Evolutionary conservation across 495 filamentous ascomycete species (phyloP), one percentile per base, ranked within the genome.

Genomic region (Hamigera avellanea): DNA sequence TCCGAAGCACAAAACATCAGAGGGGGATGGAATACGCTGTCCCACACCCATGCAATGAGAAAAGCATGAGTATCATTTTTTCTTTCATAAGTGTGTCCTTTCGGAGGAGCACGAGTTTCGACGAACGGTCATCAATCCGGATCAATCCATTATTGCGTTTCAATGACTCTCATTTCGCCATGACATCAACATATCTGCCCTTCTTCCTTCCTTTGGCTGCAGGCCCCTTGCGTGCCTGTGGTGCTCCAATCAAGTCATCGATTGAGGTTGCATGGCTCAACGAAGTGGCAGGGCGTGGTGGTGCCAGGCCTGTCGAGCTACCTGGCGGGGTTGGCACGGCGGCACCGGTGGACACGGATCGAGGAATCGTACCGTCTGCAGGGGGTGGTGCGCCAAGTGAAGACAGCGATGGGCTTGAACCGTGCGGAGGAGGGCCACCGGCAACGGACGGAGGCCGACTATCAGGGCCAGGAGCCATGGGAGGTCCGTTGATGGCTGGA

Each of bases 181-280:
- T 94, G 40, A 94, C 84, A 70, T 95, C 87, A 15, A 95, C 73
- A 70, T 95, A 95, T 29, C 83, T 76, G 2, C 78, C 76, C 66
- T 83, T 93, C 67, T 84, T 84, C 46, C 72, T 71, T 51, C 78
- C 80, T 63, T 75, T 85, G n/a, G 67, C 63, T 14, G 70, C 73
- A 1, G 67, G 67, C 0, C 73, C 76, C 49, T 82, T 86, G 51
- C 81, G 71, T 14, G 73, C 73, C 19, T 64, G 63, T 7, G 85
- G 74, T 27, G 80, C 74, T 2, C 79, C 82, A 26, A 88, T 60
- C 43, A 94, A 61, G 52, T 94, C 86, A 50, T 94, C 86, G 42
- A 94, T 89, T 37, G 76, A 83, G 53, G 75, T 86, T 1, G 83
- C 83, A 43, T 77, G 78, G 49, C 81, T 86, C 62, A 88, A 66